Percentiles rank a stretch among this genome's conserved stretches.
Conservation (phyloP, 2,329 filamentous ascomycete genomes). For the Hirsutella minnesotensis region DNA sequence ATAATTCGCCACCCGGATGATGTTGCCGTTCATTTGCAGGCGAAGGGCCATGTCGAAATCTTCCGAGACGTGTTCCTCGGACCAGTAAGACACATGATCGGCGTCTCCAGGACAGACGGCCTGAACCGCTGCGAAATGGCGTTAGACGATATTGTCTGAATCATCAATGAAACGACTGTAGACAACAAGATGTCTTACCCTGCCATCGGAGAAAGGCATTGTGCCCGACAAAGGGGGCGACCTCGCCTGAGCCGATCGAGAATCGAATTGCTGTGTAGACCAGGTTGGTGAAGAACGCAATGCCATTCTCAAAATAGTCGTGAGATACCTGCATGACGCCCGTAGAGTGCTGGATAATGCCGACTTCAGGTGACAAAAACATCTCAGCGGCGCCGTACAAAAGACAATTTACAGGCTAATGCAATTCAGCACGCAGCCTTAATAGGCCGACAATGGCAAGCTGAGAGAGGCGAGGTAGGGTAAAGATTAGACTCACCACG, state of each 20-base stretch:
- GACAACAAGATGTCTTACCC: slow-evolving; percentile 3
- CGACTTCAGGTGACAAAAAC: slow-evolving; percentile 57
- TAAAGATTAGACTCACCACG: slow-evolving; percentile 23
- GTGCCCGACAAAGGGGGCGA: slow-evolving; percentile 66
- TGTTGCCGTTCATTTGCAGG: slow-evolving; percentile 56
- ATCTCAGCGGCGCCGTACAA: slow-evolving; percentile 61
- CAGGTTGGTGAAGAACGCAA: slow-evolving; percentile 70
- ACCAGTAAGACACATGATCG: slow-evolving; percentile 59
- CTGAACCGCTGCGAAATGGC: slow-evolving; percentile 16
- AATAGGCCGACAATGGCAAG: too few relatives aligned
- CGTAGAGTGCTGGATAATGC: slow-evolving; percentile 60
- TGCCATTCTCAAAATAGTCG: slow-evolving; percentile 60
- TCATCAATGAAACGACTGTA: not conserved
- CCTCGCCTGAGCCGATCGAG: slow-evolving; percentile 58
- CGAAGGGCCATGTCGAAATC: slow-evolving; percentile 68
- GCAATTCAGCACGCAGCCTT: not conserved
- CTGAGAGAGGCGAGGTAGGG: not conserved
- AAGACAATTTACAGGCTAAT: slow-evolving; percentile 47
- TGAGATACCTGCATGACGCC: slow-evolving; percentile 67
- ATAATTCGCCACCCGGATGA: slow-evolving; percentile 58
- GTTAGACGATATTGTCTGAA: not conserved
- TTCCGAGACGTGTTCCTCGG: slow-evolving; percentile 63
- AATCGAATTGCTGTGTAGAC: slow-evolving; percentile 65
- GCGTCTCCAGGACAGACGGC: slow-evolving; percentile 20
- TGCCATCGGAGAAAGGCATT: slow-evolving; percentile 64